phyloP scores from a whole-genome alignment of 805 yeast species.

The Candida khao-thaluensis region DNA sequence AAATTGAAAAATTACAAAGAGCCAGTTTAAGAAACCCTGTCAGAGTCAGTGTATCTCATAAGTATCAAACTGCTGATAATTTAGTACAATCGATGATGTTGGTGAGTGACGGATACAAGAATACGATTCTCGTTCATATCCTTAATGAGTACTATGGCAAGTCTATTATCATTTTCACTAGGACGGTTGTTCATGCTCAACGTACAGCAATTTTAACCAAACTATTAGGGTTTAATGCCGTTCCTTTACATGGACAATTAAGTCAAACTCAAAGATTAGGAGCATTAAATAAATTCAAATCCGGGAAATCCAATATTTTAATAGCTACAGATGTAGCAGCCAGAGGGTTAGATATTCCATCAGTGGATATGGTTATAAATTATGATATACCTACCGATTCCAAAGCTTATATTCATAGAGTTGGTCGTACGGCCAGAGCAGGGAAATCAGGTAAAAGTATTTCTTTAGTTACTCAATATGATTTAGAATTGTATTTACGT shows the following conservation, averaged over 20 bases:
- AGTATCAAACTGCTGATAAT: slow-evolving; percentile 93
- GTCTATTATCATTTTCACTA: slow-evolving; percentile 82
- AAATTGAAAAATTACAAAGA: slow-evolving; percentile 90
- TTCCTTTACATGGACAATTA: slow-evolving; percentile 92
- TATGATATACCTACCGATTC: slow-evolving; percentile 84
- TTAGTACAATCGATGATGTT: slow-evolving; percentile 84
- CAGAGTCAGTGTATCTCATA: slow-evolving; percentile 82
- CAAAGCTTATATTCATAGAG: slow-evolving; percentile 81
- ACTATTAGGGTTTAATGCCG: slow-evolving; percentile 80
- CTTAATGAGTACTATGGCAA: slow-evolving; percentile 84
- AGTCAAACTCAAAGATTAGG: slow-evolving; percentile 84
- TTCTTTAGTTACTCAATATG: slow-evolving; percentile 91
- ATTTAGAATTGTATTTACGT: slow-evolving; percentile 80
- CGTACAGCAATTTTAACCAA: slow-evolving; percentile 81
- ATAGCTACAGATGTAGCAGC: slow-evolving; percentile 90
- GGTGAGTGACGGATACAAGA: slow-evolving; percentile 89
- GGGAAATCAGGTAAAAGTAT: slow-evolving; percentile 87
- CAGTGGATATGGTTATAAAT: slow-evolving; percentile 73
- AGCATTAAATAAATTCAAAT: slow-evolving; percentile 73
- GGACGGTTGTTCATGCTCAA: slow-evolving; percentile 95
- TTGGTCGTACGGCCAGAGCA: slow-evolving; percentile 95
- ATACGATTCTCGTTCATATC: slow-evolving; percentile 79
- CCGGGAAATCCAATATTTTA: slow-evolving; percentile 64
- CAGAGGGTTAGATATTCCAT: slow-evolving; percentile 82
- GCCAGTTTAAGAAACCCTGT: slow-evolving; percentile 90